phyloP scores from a whole-genome alignment of 2,329 filamentous ascomycete species.

The Penicillium digitatum region DNA sequence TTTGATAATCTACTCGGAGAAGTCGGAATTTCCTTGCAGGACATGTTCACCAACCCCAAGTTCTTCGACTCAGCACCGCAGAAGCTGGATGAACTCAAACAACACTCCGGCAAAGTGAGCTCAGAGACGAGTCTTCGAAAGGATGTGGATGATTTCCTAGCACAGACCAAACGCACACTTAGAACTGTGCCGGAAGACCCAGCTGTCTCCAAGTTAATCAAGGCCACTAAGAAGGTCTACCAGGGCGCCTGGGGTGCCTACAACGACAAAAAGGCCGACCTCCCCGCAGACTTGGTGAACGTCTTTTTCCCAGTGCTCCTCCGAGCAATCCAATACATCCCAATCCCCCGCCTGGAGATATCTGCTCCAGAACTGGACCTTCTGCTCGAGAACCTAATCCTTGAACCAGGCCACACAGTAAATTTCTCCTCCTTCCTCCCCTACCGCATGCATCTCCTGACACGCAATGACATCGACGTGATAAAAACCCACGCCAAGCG shows the following conservation, averaged over 20 bases:
- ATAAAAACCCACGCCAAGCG: conserved; percentile 67
- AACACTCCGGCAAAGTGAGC: conserved; percentile 56
- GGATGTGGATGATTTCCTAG: conserved; percentile 69
- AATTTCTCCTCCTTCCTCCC: conserved; percentile 87
- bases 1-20: conserved; percentile 75
- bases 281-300: conserved; percentile 71
- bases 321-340: conserved; percentile 76
- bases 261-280: conserved; percentile 62
- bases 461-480: conserved; percentile 81
- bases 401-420: conserved; percentile 80
- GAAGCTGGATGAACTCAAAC: conserved; percentile 57
- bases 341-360: conserved; percentile 85
- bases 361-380: conserved; percentile 79
- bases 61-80: conserved; percentile 76
- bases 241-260: conserved; percentile 65
- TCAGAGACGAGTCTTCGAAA: conserved; percentile 64
- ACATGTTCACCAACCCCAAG: conserved; percentile 76
- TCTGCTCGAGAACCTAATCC: conserved; percentile 81
- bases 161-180: conserved; percentile 65
- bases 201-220: conserved; percentile 65
- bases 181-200: conserved; percentile 66
- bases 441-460: conserved; percentile 74
- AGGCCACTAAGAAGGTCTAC: conserved; percentile 64
- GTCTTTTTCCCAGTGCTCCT: conserved; percentile 77
- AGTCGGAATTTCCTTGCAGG: conserved; percentile 69